phyloP scores from a whole-genome alignment of 2,329 filamentous ascomycete genomes.

The Scedosporium aurantiacum region DNA sequence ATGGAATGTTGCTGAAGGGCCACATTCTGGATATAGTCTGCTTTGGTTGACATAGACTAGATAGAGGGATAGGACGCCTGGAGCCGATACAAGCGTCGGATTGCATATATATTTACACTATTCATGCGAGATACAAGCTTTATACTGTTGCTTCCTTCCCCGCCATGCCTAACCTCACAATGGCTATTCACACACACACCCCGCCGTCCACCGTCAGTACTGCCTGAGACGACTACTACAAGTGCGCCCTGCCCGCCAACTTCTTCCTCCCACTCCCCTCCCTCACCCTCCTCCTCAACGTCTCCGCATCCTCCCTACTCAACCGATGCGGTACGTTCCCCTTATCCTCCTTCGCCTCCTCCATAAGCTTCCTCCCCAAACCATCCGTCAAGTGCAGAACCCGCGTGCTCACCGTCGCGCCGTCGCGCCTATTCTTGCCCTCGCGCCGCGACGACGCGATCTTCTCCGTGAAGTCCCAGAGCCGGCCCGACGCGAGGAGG shows the following conservation, averaged over 20 bases:
- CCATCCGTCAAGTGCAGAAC: constrained; percentile 68
- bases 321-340: constrained; percentile 26
- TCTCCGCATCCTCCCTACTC: constrained; percentile 38
- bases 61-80: too few species aligned
- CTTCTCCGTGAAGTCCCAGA: constrained; percentile 88
- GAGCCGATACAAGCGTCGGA: too few species aligned
- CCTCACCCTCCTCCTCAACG: constrained; percentile 30
- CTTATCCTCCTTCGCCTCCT: constrained; percentile 33
- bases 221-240: constrained; percentile 31
- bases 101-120: too few species aligned
- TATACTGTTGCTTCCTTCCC: too few species aligned
- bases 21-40: too few species aligned
- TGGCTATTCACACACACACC: background rate
- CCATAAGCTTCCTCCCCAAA: constrained; percentile 61
- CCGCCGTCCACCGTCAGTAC: background rate
- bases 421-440: constrained; percentile 93
- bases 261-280: constrained; percentile 37
- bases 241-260: constrained; percentile 38
- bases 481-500: constrained; percentile 57
- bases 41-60: too few species aligned
- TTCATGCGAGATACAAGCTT: too few species aligned
- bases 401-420: constrained; percentile 72
- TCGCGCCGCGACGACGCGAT: constrained; percentile 76
- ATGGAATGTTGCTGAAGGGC: too few species aligned
- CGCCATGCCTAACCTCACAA: background rate